Percentiles rank a stretch among this genome's conserved stretches.
These are phyloP conservation scores for Rhodosporidiobolus odoratus DNA, from an alignment of 768 basidiomycete genomes.

Conservation along the genomic window DNA sequence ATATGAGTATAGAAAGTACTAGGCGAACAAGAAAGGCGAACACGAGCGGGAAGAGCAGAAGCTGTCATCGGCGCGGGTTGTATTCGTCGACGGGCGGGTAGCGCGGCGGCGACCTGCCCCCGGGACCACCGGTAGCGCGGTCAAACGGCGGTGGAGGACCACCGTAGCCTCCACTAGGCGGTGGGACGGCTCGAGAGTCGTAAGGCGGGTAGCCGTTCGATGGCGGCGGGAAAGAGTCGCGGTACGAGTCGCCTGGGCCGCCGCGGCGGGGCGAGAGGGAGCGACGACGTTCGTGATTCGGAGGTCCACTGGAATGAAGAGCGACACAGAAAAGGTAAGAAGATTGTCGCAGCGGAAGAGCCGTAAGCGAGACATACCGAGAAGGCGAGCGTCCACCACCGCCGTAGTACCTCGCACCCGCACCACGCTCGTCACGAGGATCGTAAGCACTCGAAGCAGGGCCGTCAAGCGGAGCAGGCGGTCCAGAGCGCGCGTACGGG, in stretches of 20 bases:
- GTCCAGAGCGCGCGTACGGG: slow-evolving; percentile 3
- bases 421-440: slow-evolving; percentile 18
- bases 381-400: slow-evolving; percentile 22
- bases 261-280: slow-evolving; percentile 34
- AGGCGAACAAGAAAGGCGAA: no score
- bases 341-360: no score
- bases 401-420: slow-evolving; percentile 3
- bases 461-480: slow-evolving; percentile 18
- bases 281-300: slow-evolving; percentile 27
- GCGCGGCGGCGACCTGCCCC: slow-evolving; percentile 21
- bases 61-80: slow-evolving; percentile 15
- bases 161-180: slow-evolving; percentile 6
- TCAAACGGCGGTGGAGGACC: neutral
- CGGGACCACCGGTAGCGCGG: no score
- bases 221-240: slow-evolving; percentile 5
- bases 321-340: no score
- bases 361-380: slow-evolving; percentile 21
- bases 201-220: slow-evolving; percentile 23
- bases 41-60: neutral
- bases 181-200: slow-evolving; percentile 6
- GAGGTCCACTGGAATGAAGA: neutral
- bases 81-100: slow-evolving; percentile 26
- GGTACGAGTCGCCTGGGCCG: slow-evolving; percentile 2
- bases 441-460: slow-evolving; percentile 18
- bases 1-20: neutral